These are phyloP conservation scores for Cyclotella atomus DNA, from an alignment of 108 stramenopile species.

Conservation along the genomic window DNA sequence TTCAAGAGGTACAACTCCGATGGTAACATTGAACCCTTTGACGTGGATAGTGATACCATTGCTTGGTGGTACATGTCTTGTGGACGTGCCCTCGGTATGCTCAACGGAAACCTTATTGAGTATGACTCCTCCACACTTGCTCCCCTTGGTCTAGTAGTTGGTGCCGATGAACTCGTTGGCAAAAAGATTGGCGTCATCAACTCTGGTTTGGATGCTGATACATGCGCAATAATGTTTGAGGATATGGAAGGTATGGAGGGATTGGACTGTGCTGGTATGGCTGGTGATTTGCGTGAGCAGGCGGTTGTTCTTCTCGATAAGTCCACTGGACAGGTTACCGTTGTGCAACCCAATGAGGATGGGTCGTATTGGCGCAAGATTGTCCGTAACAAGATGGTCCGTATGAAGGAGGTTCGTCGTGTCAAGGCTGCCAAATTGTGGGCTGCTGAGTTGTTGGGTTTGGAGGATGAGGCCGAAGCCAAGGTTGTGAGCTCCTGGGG, in stretches of 20 bases:
- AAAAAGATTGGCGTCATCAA: slow-evolving; percentile 75
- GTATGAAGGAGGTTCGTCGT: slow-evolving; percentile 85
- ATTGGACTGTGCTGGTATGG: slow-evolving; percentile 56
- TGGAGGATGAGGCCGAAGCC: slow-evolving; percentile 55
- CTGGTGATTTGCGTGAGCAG: slow-evolving; percentile 57
- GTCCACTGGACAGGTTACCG: slow-evolving; percentile 52
- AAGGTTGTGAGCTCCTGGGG: slow-evolving; percentile 74
- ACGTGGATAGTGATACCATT: slow-evolving; percentile 55
- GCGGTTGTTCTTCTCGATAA: slow-evolving; percentile 69
- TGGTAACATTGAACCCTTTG: slow-evolving; percentile 48
- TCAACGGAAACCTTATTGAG: slow-evolving; percentile 90
- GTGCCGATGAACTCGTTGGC: slow-evolving; percentile 77
- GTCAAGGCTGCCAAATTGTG: slow-evolving; percentile 81
- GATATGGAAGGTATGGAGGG: slow-evolving; percentile 70
- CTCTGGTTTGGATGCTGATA: slow-evolving; percentile 62
- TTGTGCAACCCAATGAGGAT: slow-evolving; percentile 95
- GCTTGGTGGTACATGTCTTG: slow-evolving; percentile 95
- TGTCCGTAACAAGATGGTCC: slow-evolving; percentile 91
- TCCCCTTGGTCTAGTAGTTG: slow-evolving; percentile 93
- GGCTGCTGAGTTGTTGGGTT: slow-evolving; percentile 52
- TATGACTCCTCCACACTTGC: slow-evolving; percentile 91
- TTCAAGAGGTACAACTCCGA: slow-evolving; percentile 51
- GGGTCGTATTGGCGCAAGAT: slow-evolving; percentile 95
- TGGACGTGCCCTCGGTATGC: slow-evolving; percentile 90
- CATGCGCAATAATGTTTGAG: slow-evolving; percentile 45